Evolutionary conservation across 257 asterid genomes (phyloP), one percentile per base, ranked within the genome.

Genomic region (Gentiana macrophylla): DNA sequence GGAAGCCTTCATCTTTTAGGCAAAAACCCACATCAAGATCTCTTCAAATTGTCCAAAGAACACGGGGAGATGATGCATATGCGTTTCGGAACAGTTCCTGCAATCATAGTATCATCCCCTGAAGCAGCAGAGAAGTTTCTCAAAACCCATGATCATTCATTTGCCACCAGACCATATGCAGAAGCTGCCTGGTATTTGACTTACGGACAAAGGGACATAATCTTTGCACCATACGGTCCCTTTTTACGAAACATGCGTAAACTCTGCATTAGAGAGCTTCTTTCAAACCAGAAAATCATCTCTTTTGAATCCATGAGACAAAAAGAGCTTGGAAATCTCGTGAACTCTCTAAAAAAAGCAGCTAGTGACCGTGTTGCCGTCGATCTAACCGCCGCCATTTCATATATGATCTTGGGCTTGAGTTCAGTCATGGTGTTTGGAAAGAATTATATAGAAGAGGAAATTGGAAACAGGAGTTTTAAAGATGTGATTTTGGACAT

Each of bases 1-100:
- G 77, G 77, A 1, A 53, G 63, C 48, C 55, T 72, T 9, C 71
- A 59, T 3, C 11, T 67, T 55, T 24, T 72, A 35, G 70, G 77
- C 2, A 55, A 62, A 50, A 59, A 49, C 15, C 58, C 59, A 8
- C 62, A 63, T 46, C 49, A 55, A 35, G 50, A 47, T 63, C 24
- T 63, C 4, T 11, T 15, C 1, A 63, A 7, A 35, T 35, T 63
- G 24, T 47, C 67, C 61, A 46, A 63, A 12, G 48, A 32, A 6
- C 41, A 63, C 12, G 67, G 67, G 15, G 61, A 55, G 32, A 41
- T 63, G 10, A 55, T 63, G 67, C 37, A 36, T 34, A 3, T 63
- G 38, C 49, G 9, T 8, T 51, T 63, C 35, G 61, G 67, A 8
- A 8, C 37, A 2, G 67, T 62, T 10, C 43, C 56, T 35, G 35